Percentiles rank a stretch among this genome's conserved stretches.
These are phyloP conservation scores for Aureobasidium sp. DNA, from an alignment of 2,329 filamentous ascomycete genomes.

Conservation along the genomic window DNA sequence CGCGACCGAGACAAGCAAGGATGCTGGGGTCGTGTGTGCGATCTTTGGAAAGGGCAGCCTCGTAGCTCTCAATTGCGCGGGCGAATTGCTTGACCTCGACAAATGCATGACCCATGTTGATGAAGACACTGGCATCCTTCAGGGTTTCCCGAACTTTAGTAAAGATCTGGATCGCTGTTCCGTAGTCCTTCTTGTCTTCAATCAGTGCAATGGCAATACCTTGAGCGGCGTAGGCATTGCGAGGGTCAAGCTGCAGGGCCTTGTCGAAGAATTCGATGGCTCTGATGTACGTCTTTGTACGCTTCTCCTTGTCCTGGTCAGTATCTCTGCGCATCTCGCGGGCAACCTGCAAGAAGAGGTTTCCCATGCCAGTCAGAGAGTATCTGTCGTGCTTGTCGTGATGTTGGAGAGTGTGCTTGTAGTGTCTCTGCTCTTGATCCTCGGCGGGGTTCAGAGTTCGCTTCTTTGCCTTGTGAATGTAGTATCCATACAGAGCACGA, in stretches of 20 bases:
- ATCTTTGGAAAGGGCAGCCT: constrained; percentile 73
- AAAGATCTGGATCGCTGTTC: constrained; percentile 76
- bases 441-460: constrained; percentile 72
- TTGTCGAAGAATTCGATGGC: constrained; percentile 99
- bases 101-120: constrained; percentile 91
- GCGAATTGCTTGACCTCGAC: constrained; percentile 83
- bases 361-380: constrained; percentile 92
- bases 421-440: constrained; percentile 86
- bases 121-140: constrained; percentile 77
- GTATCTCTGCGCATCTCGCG: constrained; percentile 91
- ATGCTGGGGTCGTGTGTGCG: constrained; percentile 72
- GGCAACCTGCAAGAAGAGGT: constrained; percentile 79
- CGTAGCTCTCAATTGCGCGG: constrained; percentile 90
- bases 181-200: constrained; percentile 88
- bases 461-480: constrained; percentile 83
- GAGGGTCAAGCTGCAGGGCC: constrained; percentile 85
- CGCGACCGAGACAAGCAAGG: constrained; percentile 77
- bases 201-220: constrained; percentile 90
- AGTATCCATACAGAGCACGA: constrained; percentile 90
- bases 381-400: constrained; percentile 99
- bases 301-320: constrained; percentile 85
- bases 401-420: constrained; percentile 90
- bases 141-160: constrained; percentile 85
- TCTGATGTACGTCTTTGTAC: constrained; percentile 77
- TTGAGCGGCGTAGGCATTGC: constrained; percentile 93